phyloP scores from a whole-genome alignment of 805 yeast species.

The Nakazawaea pomicola region DNA sequence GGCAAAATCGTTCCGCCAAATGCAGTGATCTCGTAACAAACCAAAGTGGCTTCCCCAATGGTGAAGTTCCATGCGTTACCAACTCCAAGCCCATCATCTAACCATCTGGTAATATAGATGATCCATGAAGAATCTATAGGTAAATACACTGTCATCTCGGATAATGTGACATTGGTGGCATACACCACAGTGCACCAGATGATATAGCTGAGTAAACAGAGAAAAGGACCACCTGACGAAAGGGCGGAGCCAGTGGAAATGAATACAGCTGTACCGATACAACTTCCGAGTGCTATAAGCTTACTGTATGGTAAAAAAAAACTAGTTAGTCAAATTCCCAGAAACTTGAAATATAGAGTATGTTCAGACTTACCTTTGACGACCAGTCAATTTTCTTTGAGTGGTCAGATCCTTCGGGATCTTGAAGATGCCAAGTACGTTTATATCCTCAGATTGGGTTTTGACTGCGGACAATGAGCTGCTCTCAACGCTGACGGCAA shows the following conservation, averaged over 20 bases:
- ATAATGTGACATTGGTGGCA: slow-evolving; percentile 62
- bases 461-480: neutral
- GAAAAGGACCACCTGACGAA: slow-evolving; percentile 65
- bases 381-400: slow-evolving; percentile 8
- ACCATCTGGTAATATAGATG: slow-evolving; percentile 66
- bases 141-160: slow-evolving; percentile 73
- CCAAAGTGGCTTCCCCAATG: slow-evolving; percentile 67
- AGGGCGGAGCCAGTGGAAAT: slow-evolving; percentile 67
- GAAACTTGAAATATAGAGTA: neutral
- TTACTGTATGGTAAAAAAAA: slow-evolving; percentile 32
- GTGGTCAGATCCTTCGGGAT: slow-evolving; percentile 10
- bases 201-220: slow-evolving; percentile 57
- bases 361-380: slow-evolving; percentile 8
- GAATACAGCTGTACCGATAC: slow-evolving; percentile 76
- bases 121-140: slow-evolving; percentile 73
- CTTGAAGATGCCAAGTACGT: slow-evolving; percentile 10
- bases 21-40: slow-evolving; percentile 81
- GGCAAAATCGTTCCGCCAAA: slow-evolving; percentile 55
- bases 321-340: neutral
- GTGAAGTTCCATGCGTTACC: slow-evolving; percentile 80
- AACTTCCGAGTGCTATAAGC: slow-evolving; percentile 75
- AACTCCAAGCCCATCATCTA: slow-evolving; percentile 71
- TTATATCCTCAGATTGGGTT: slow-evolving; percentile 1
- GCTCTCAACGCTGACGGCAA: neutral
- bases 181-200: slow-evolving; percentile 69